Evolutionary conservation across 352 stramenopile species (phyloP), one percentile per base, ranked within the genome.

Genomic region (Phytopythium ostracodes): DNA sequence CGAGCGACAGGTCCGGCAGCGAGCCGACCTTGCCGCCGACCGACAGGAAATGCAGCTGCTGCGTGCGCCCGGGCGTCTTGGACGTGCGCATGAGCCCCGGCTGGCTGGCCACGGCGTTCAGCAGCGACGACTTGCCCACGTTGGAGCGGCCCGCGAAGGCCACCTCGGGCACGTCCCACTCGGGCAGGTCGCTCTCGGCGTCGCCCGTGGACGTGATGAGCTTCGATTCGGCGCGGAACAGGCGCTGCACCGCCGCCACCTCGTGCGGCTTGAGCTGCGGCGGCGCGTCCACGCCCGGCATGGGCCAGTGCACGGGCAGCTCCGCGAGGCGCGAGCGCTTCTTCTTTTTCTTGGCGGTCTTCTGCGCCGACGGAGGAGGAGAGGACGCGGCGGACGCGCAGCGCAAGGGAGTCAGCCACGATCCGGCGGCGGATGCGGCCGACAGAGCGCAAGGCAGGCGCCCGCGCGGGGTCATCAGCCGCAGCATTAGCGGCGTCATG

Each of bases 71-170:
- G n/a, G 88, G 87, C 18, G 72, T 94, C 77, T 96, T 97, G 63
- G 83, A 94, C 51, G 84, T 89, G 58, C 85, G 68, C 62, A 92
- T 69, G 56, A 96, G 82, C 20, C 67, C 67, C 25, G 60, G 71
- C 62, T 92, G 83, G 4, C 72, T 76, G 15, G 91, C 76, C 31
- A 98, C 59, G 9, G 89, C 83, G 55, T 96, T 96, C 53, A 97
- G 91, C 17, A 97, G 66, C 46, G 89, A 94, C 42, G 86, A 96
- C 63, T 97, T 97, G 42, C 89, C 89, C 5, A 89, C 86, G 64
- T 97, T 97, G 12, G 87, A 96, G 56, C 89, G 87, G 15, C 89
- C 89, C 2, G 87, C 83, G 49, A 97, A 92, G 31, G 86, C 86
- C 29, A 97, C 73, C 72, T 97, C 86, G 15, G 88, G 86, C 10